A percentile compares a stretch with the other conserved stretches of the same genome.
These are phyloP conservation scores for Populus hybrid DNA, from an alignment of 441 rosid genomes.

Conservation along the genomic window DNA sequence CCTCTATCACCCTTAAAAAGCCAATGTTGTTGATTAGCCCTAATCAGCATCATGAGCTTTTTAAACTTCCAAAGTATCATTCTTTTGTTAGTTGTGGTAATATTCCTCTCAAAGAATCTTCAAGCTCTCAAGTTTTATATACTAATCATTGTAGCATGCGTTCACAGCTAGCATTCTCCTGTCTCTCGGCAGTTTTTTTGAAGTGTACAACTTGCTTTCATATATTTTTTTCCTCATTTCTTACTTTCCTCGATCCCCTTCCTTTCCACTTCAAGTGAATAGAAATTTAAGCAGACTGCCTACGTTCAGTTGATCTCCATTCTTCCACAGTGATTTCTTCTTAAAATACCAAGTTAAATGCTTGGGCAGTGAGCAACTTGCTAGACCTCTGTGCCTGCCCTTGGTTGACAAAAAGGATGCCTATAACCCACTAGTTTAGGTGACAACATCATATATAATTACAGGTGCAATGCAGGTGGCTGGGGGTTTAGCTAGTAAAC, in stretches of 20 bases:
- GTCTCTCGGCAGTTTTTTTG: neutral
- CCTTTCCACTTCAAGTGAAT: slow-evolving; percentile 3
- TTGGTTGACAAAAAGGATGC: neutral
- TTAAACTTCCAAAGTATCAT: neutral
- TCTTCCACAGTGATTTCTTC: neutral
- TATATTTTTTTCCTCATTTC: neutral
- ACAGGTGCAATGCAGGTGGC: slow-evolving; percentile 5
- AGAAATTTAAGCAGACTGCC: neutral
- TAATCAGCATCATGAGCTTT: neutral
- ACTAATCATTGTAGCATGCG: neutral
- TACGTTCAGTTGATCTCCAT: neutral
- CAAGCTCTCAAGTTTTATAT: neutral
- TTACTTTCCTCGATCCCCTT: neutral
- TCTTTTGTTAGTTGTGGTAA: slow-evolving; percentile 7
- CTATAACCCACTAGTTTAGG: neutral
- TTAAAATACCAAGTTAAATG: neutral
- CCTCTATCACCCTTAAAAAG: neutral
- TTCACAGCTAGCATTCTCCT: neutral
- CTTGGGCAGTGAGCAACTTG: neutral
- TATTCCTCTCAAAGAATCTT: slow-evolving; percentile 15
- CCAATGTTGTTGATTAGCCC: neutral
- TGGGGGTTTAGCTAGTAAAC: neutral
- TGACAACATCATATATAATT: neutral
- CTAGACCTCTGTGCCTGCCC: neutral
- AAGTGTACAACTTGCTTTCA: slow-evolving; percentile 1